Base-by-base conservation (phyloP, 768 basidiomycete species). In the Pisolithus sp. region DNA sequence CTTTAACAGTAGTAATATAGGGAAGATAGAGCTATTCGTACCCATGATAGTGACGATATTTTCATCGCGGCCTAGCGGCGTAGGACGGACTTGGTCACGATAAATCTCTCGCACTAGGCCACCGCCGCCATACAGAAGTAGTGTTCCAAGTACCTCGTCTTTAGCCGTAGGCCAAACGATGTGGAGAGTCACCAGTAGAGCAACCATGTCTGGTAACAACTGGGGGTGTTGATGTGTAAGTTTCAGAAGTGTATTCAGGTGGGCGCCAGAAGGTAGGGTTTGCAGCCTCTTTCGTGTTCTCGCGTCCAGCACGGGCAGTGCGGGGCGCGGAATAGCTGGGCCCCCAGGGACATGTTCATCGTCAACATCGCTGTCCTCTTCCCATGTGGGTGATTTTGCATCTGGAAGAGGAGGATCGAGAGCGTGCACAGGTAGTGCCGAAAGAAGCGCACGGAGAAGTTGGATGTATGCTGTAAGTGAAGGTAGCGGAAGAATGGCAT, bases 61-160 rank as follows among this genome's bases (percentile, higher is more conserved):
- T 45, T 76, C 78, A 18, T 85, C 80, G 40, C 75, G 75, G 9
- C 89, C 89, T 13, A 93, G 69, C 6, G 77, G 69, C 5, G 81
- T 77, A 13, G 73, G 58, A 24, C 89, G 72, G 1, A 93, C 81
- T 40, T 79, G 80, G 0, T 76, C 76, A 2, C 89, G 73, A 62
- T 85, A 94, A 28, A 93, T 68, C 62, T 91, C 87, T 42, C 87
- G 76, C 5, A 93, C 76, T 7, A 93, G 67, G 0, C 84, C 80
- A 1, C 77, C 79, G 0, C 82, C 77, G 4, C 77, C 75, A 5
- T 76, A 77, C 57, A 59, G 72, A 13, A 80, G 70, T 0, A 82
- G 71, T 2, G 71, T 69, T 30, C 79, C 75, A 12, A 93, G 74
- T 0, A 92, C 69, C 15, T 71, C 68, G 49, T 85, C 81, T 54